Evolutionary conservation across 345 rosid species (phyloP), one percentile per base, ranked within the genome.

Genomic region (Populus euphratica): DNA sequence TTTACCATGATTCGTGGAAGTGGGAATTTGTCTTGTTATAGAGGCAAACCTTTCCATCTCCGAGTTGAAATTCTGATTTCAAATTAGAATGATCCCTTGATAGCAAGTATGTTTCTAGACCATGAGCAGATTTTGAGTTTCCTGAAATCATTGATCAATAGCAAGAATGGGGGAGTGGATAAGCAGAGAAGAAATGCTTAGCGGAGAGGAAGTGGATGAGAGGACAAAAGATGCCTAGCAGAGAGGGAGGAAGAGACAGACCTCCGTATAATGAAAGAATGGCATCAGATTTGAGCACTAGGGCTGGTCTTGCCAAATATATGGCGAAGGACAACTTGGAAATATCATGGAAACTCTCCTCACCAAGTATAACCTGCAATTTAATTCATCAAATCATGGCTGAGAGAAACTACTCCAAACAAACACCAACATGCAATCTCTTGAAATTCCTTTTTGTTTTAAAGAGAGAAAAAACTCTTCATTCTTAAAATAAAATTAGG

Each of bases 41-140:
- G 21, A 35, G 38, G 70, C 90, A 74, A 59, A 93, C 99, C 98
- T 92, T 89, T 35, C 94, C 93, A 59, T 88, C 76, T 76, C 93
- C 91, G 0, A 8, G 90, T 73, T 91, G 98, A 77, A 96, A 92
- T 83, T 92, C 97, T 2, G 92, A 85, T 76, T 89, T 96, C 69
- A 96, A 76, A 77, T 72, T 86, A 23, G 84, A 84, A 78, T 82
- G 84, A 64, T 96, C 99, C 82, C 95, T 89, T 2, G 98, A 93
- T 78, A 86, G 77, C 81, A 96, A 85, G 88, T 86, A 96, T 0
- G 85, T 70, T 83, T 91, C 78, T 66, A 96, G 88, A 36, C 90
- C 85, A 10, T 59, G 79, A 4, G 90, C 90, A 78, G 47, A 88
- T 78, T 86, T 87, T 8, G 72, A 39, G 72, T 92, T 88, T 77